Evolutionary conservation across 2,329 filamentous ascomycete species (phyloP).

Genomic region (Colletotrichum abscissum): DNA sequence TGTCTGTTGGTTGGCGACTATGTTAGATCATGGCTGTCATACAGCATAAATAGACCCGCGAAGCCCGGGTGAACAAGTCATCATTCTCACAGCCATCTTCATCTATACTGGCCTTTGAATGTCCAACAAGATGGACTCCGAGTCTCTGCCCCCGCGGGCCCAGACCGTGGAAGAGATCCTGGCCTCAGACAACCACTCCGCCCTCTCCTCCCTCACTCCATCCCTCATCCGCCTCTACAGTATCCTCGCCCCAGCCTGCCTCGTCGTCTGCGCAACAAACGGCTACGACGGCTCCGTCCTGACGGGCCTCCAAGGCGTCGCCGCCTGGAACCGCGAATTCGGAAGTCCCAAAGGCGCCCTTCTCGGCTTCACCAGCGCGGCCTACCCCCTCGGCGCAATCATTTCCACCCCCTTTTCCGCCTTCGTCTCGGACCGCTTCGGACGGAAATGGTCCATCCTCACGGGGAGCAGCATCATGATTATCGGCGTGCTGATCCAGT

Average conservation of each 20-base stretch:
- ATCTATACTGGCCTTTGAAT: background rate
- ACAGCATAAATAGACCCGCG: background rate
- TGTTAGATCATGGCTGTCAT: background rate
- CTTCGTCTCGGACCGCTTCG: constrained; percentile 50
- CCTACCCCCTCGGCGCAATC: constrained; percentile 53
- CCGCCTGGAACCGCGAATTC: background rate
- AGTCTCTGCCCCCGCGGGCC: background rate
- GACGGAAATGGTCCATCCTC: constrained; percentile 51
- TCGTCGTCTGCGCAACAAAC: background rate
- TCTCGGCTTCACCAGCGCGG: constrained; percentile 50
- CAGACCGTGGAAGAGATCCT: background rate
- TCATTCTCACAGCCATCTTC: background rate
- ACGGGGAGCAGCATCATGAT: constrained; percentile 47
- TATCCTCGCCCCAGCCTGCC: background rate
- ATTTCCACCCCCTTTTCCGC: constrained; percentile 48
- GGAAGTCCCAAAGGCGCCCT: constrained; percentile 36
- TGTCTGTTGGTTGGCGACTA: background rate
- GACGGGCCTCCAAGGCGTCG: background rate
- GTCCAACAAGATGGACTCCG: background rate
- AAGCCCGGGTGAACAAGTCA: background rate
- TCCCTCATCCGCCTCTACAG: constrained; percentile 25
- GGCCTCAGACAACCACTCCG: background rate
- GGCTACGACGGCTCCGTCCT: background rate
- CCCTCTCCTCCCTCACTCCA: background rate
- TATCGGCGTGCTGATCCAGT: constrained; percentile 46